Evolutionary conservation across 2,329 filamentous ascomycete species (phyloP).

Genomic region (Monosporascus sp.): DNA sequence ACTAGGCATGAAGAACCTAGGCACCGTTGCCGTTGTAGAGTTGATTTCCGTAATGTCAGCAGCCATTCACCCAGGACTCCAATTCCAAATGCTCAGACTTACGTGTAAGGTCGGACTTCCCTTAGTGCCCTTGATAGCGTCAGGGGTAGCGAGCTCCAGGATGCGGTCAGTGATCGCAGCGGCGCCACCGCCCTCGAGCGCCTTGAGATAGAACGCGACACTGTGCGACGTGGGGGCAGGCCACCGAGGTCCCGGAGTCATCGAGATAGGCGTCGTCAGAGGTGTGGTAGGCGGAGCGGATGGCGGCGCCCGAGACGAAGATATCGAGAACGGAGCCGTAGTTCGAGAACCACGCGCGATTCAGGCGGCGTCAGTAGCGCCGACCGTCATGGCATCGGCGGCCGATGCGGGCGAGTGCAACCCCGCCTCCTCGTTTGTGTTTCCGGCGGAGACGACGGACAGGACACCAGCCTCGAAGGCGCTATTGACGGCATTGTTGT

Average conservation of each 20-base stretch:
- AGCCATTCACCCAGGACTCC: neutral
- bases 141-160: neutral
- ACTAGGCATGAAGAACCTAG: neutral
- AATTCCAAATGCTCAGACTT: neutral
- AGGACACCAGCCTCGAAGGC: neutral
- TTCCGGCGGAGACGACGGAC: neutral
- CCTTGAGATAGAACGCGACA: slow-evolving; percentile 37
- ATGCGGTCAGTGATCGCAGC: neutral
- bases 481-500: neutral
- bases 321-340: slow-evolving; percentile 28
- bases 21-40: neutral
- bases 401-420: neutral
- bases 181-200: neutral
- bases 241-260: slow-evolving; percentile 43
- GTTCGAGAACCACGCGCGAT: slow-evolving; percentile 21
- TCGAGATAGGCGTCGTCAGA: slow-evolving; percentile 26
- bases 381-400: slow-evolving; percentile 28
- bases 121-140: neutral
- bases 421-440: neutral
- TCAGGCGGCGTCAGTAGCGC: slow-evolving; percentile 21
- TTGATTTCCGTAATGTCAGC: neutral
- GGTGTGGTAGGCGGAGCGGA: slow-evolving; percentile 32
- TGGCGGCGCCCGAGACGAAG: slow-evolving; percentile 28
- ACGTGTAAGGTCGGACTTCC: neutral
- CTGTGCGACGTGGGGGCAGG: slow-evolving; percentile 42